Evolutionary conservation across 2,329 filamentous ascomycete genomes (phyloP), one percentile per base, ranked within the genome.

Genomic region (Fusarium oligoseptatum): DNA sequence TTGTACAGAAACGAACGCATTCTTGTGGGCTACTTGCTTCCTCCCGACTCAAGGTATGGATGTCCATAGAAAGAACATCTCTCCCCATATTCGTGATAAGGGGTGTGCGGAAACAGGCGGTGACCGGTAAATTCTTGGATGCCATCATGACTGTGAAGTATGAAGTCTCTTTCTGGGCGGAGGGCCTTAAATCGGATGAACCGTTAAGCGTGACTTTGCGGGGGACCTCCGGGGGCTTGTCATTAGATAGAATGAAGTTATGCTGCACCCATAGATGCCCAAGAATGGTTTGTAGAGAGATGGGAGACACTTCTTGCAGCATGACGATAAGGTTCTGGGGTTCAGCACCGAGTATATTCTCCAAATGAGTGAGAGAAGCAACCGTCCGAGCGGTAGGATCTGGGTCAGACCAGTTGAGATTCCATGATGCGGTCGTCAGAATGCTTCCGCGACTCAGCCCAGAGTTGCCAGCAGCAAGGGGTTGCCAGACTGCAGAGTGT

Each of bases 81-180:
- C 66, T 63, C 10, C 50, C 66, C 66, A 71, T 65, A 2, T 14
- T 39, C n/a, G 50, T 60, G 6, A 69, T 4, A 36, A 60, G 57
- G 5, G 66, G 61, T 3, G 27, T 32, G 11, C 69, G 62, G n/a
- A 71, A 71, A 14, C 61, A 65, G 22, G 27, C 36, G 17, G 37
- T 39, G 15, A 68, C 34, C 15, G 62, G 66, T 11, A 71, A 32
- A 5, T 10, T 9, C 15, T 48, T 69, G 6, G 66, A 60, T 8
- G 37, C 41, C 66, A 68, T 68, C 57, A 68, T 68, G 5, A 62
- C 17, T 15, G 66, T 66, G 20, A 71, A 68, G 22, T 69, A 68
- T 3, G 29, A 24, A 1, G 29, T 57, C 12, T 24, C 7, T 15
- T n/a, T 34, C 22, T 37, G 24, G 1, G 11, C 12, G 1, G 52